A percentile compares a stretch with the other conserved stretches of the same genome.
phyloP scores from a whole-genome alignment of 306 rosid species.

The Benincasa hispida region DNA sequence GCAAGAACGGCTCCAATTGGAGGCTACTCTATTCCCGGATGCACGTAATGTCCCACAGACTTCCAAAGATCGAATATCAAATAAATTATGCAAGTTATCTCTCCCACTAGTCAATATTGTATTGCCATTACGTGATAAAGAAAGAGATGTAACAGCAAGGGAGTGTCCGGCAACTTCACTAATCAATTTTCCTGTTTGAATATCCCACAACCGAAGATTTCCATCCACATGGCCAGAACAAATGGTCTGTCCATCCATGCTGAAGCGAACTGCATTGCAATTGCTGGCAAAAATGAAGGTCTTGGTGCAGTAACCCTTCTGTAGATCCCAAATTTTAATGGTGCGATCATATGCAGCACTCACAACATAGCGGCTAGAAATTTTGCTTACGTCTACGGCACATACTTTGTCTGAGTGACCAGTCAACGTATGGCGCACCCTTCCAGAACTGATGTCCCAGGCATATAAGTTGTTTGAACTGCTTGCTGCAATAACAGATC shows the following conservation, averaged over 20 bases:
- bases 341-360: conserved; percentile 97
- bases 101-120: conserved; percentile 82
- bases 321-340: conserved; percentile 88
- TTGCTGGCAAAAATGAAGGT: conserved; percentile 71
- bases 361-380: conserved; percentile 73
- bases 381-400: conserved; percentile 83
- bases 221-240: conserved; percentile 94
- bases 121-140: conserved; percentile 75
- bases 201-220: conserved; percentile 85
- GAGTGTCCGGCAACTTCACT: conserved; percentile 96
- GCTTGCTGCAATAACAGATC: conserved; percentile 89
- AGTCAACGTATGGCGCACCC: conserved; percentile 78
- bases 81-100: conserved; percentile 80
- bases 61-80: conserved; percentile 76
- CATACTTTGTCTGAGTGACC: conserved; percentile 96
- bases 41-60: conserved; percentile 78
- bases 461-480: conserved; percentile 85
- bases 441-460: conserved; percentile 76
- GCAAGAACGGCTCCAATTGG: conserved; percentile 97
- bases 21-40: conserved; percentile 62
- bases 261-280: conserved; percentile 81
- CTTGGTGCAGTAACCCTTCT: conserved; percentile 88
- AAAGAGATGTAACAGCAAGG: conserved; percentile 62
- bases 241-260: conserved; percentile 81
- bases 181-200: conserved; percentile 65